Evolutionary conservation across 2,329 filamentous ascomycete species (phyloP), one percentile per base, ranked within the genome.

Genomic region (Penicillium sp.): DNA sequence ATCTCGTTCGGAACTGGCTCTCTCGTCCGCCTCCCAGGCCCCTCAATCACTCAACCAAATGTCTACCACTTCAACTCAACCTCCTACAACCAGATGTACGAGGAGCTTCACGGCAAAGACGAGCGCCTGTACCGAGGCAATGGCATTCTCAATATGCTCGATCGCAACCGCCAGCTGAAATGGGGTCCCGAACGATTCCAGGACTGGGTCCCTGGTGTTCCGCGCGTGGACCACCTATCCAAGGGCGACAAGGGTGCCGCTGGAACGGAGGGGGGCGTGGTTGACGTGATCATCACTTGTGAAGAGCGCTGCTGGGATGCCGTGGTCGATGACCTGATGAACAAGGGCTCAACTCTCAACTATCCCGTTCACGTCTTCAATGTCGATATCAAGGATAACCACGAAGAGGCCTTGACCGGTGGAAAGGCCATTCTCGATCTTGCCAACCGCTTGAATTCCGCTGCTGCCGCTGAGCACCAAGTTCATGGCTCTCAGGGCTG

Each of bases 241-340:
- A 82, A 82, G 42, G 88, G 77, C 6, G 84, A 97, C 70, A 86
- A 88, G 68, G 94, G 94, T 22, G 86, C 86, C 54, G 72, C 83
- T 16, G 94, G 94, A 14, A 89, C 89, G 7, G 94, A 99, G 72
- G 89, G 88, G 7, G 94, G 94, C 6, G 81, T 96, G 4, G 92
- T 96, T 0, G 94, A 99, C 70, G 80, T 97, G 6, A 92, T 99
- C 54, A 92, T 99, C 63, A 99, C 94, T 0, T 99, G 94, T 69
- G 94, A 99, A 73, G 94, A 99, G 76, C 83, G 94, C 56, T 99
- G 94, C 71, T 99, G 95, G 91, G 94, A 99, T 74, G 92, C 94
- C 4, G 94, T 99, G 32, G 83, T 99, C 10, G 94, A 99, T 66
- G 93, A 99, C 71, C 79, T 99, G 48, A 84, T 96, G 58, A 89